Evolutionary conservation across 225 moss, liverwort and hornwort genomes (phyloP), one percentile per base, ranked within the genome.

Genomic region (Physcomitrellopsis africana): DNA sequence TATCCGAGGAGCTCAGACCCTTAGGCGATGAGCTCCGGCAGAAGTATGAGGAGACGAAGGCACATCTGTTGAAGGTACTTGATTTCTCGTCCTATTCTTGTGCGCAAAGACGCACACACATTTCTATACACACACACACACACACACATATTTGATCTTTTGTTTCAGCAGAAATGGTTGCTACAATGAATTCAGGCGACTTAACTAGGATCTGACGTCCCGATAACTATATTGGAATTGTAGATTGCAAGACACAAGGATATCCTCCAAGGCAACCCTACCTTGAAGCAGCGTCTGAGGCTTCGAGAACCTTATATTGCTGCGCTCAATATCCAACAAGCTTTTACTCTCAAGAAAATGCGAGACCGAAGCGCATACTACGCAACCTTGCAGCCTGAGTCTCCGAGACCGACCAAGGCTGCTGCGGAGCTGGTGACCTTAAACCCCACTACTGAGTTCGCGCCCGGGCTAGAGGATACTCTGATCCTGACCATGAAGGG

Each of bases 401-500:
- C 79, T 22, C 68, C 69, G n/a, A 85, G 52, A 65, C 76, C 71
- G 13, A n/a, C 7, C 3, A 87, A 84, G 67, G 81, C 75, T 10
- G 84, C 89, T 51, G 22, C 79, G 17, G 82, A 90, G 72, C 52
- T 90, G 76, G 89, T 90, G 67, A 82, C 80, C 3, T 77, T 90
- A 52, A 90, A 90, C 44, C 75, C 85, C 53, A 85, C 89, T 5
- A 90, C 86, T 14, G 84, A 89, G 57, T 89, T 84, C 53, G 80
- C 89, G 10, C 86, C 89, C 6, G 89, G 89, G 10, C 67, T 89
- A 47, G 89, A 89, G 65, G 89, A 89, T 41, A 89, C 89, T 69
- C 26, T 89, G 49, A 89, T 89, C 27, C 84, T 89, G 0, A 89
- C 89, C 42, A 89, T 89, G 89, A 89, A 89, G 75, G 89, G 89